Evolutionary conservation across 2,329 filamentous ascomycete species (phyloP), one percentile per base, ranked within the genome.

Genomic region (Penicillium sp.): DNA sequence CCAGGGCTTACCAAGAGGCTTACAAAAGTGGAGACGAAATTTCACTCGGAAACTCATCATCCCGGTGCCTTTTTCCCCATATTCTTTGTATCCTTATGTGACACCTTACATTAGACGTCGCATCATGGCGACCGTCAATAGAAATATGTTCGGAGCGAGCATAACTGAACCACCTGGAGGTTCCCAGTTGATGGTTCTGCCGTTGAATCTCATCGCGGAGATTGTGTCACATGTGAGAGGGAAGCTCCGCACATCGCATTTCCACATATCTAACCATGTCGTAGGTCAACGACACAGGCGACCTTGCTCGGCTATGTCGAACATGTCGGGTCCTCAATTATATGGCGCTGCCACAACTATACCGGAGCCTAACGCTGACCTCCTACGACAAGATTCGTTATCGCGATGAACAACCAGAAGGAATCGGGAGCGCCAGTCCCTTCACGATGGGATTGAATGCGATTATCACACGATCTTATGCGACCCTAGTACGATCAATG

Each of bases 401-500:
- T 67, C 75, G 80, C 59, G 77, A 82, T 64, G 83, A 84, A 50
- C 68, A 80, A 42, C 83, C 84, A 0, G 83, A 86, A 67, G 85
- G 85, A 12, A 84, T 82, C 69, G 85, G 85, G n/a, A 80, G 81
- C 54, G 84, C 83, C 1, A 86, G 83, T 61, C 85, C 85, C 0
- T 87, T 88, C 70, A 80, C 82, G 50, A 85, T 86, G 81, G 85
- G 82, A 0, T 74, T 88, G 49, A 86, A 85, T 67, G 84, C 83
- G 1, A 73, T 87, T n/a, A 81, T 86, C 38, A 84, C 83, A 33
- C 78, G 82, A 56, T 80, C 78, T 31, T 79, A 82, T 60, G 80
- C 80, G 38, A 69, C 76, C 17, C 77, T 86, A 47, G 81, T 87
- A 21, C 76, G 77, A 58, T 78, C 77, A 21, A 78, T 86, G 58